A percentile compares a stretch with the other conserved stretches of the same genome.
Conservation (phyloP, 345 rosid genomes). For the Nephelium lappaceum region DNA sequence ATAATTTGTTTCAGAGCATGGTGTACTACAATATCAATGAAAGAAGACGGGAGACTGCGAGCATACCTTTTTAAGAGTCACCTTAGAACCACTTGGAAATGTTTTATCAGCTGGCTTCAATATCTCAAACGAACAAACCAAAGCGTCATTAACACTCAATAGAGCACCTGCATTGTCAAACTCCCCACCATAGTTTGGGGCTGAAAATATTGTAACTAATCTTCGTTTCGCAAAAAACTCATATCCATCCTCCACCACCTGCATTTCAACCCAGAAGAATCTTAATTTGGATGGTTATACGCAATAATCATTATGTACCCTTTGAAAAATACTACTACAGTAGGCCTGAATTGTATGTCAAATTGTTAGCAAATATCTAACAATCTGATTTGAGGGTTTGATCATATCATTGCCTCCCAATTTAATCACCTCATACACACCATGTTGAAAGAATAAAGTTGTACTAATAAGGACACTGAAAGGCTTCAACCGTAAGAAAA, state of each 20-base stretch:
- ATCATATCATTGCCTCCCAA: not conserved
- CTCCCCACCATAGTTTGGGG: slow-evolving; percentile 99
- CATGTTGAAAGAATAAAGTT: not conserved
- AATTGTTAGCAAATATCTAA: not conserved
- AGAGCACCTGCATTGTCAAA: slow-evolving; percentile 96
- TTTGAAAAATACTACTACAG: not conserved
- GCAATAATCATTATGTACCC: not conserved
- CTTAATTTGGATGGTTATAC: slow-evolving; percentile 3
- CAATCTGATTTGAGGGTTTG: not conserved
- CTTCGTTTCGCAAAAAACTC: slow-evolving; percentile 90
- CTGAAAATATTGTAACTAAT: slow-evolving; percentile 93
- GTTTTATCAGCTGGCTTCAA: slow-evolving; percentile 64
- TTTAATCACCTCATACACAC: not conserved
- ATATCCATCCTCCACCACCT: slow-evolving; percentile 99
- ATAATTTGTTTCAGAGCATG: not conserved
- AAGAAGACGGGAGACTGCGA: not conserved
- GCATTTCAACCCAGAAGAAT: slow-evolving; percentile 25
- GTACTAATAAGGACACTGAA: not conserved
- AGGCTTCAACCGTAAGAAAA: not conserved
- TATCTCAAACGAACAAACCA: slow-evolving; percentile 94
- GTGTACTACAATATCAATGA: not conserved
- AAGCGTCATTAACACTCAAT: slow-evolving; percentile 69
- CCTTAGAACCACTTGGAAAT: slow-evolving; percentile 42
- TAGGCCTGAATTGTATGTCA: not conserved
- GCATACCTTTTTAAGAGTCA: slow-evolving; percentile 70